Base-by-base conservation (phyloP, 1,284 basidiomycete genomes). In the Apiotrichum porosum region DNA sequence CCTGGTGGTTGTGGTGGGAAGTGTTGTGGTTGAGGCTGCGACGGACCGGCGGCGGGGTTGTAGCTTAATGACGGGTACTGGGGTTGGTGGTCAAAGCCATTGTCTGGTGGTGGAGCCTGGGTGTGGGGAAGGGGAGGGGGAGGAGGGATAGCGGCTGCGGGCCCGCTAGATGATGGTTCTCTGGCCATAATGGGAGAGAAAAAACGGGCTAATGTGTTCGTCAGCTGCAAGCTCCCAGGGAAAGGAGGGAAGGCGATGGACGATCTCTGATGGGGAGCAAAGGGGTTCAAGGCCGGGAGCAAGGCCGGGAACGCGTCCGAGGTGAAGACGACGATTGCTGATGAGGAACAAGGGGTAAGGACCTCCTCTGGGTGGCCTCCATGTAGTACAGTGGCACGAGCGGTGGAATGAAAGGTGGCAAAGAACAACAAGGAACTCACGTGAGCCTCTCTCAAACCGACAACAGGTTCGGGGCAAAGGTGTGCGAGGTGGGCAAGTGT, bases 61-160 rank as follows among this genome's bases (percentile, higher is more conserved):
- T 40, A 55, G 28, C 49, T 49, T 14, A 55, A 43, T 26, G 49
- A 51, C 5, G 49, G 49, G 34, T 55, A 55, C 17, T 47, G 42
- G 26, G 52, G 48, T 32, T 39, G 48, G 15, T 45, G 49, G 9
- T 28, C 26, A 28, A 28, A 28, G 12, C 6, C 12, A 12, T 28
- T 6, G 26, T 28, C 26, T 6, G 26, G 26, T 6, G 6, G 46
- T 13, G 28, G 37, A 9, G 23, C 37, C 1, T 43, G 51, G 23
- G 24, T 18, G 15, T 18, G 49, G 19, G 36, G 37, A 1, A 28
- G 38, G 3, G 22, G 26, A 28, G 12, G 8, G 26, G 26, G 8
- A 2, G 22, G 26, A 28, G 12, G 8, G 26, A 12, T 12, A 12
- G 26, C 26, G 26, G 26, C 26, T 6, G 26, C 26, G 26, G 26